Conservation (phyloP, 371 early-diverging fungal genomes). For the Thermomucor indicae-seudaticae region DNA sequence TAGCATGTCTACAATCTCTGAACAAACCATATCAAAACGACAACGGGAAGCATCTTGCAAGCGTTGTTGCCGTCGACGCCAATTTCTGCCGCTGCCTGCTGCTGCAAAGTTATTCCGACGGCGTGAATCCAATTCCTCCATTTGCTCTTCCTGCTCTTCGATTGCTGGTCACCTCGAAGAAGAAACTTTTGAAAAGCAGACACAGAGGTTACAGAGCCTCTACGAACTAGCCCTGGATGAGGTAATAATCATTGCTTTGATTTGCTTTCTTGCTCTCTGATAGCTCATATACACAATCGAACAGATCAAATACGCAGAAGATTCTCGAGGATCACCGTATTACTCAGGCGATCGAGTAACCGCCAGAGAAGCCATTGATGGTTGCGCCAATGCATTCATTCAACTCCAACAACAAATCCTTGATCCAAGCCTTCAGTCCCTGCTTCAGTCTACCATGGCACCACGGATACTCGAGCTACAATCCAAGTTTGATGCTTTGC, state of each 20-base stretch:
- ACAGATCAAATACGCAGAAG: slow-evolving; percentile 26
- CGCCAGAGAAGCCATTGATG: slow-evolving; percentile 32
- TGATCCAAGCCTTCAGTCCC: slow-evolving; percentile 10
- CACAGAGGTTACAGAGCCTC: slow-evolving; percentile 1
- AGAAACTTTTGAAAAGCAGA: slow-evolving; percentile 7
- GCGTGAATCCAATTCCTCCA: slow-evolving; percentile 7
- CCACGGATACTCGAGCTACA: slow-evolving; percentile 24
- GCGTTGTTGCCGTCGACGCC: background rate
- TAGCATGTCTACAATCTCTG: background rate
- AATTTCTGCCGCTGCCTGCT: background rate
- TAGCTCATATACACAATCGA: background rate
- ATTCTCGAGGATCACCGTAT: slow-evolving; percentile 33
- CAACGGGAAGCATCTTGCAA: slow-evolving; percentile 5
- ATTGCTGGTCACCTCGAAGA: background rate
- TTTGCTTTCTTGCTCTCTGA: background rate
- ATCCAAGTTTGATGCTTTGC: slow-evolving; percentile 19
- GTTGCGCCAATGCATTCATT: slow-evolving; percentile 20
- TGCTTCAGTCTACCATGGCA: slow-evolving; percentile 21
- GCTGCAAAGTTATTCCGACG: slow-evolving; percentile 6
- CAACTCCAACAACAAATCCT: slow-evolving; percentile 16
- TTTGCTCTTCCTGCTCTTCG: too few relatives aligned
- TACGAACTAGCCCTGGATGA: slow-evolving; percentile 13
- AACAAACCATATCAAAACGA: background rate
- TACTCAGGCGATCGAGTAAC: slow-evolving; percentile 33
- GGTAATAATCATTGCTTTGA: background rate